Conservation (phyloP, 306 rosid genomes). For the Elaeagnus macrophylla region DNA sequence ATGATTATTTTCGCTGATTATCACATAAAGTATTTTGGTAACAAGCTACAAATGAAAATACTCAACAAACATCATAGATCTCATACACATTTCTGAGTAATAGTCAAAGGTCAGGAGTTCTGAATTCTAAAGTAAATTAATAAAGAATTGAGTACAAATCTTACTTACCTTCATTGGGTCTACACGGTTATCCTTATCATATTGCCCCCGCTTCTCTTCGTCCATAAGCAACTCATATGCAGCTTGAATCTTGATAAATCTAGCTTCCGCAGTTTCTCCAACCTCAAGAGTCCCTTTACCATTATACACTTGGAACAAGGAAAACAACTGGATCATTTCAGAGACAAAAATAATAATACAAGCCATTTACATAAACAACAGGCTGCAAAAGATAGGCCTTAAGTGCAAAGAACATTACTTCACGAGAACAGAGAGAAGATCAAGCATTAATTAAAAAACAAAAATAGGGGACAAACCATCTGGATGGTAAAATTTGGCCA, state of each 20-base stretch:
- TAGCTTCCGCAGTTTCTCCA: slow-evolving; percentile 91
- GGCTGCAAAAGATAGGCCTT: background rate
- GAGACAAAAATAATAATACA: background rate
- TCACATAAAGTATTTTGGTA: too few species aligned
- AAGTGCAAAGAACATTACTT: background rate
- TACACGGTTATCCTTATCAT: slow-evolving; percentile 75
- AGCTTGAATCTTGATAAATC: slow-evolving; percentile 95
- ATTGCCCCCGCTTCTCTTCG: slow-evolving; percentile 49
- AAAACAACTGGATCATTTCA: slow-evolving; percentile 11
- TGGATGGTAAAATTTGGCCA: slow-evolving; percentile 95
- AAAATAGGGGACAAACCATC: slow-evolving; percentile 57
- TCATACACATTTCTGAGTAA: too few species aligned
- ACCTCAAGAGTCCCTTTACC: slow-evolving; percentile 90
- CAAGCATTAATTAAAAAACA: background rate
- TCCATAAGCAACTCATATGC: slow-evolving; percentile 85
- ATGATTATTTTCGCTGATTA: too few species aligned
- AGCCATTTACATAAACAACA: background rate
- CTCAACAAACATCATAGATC: too few species aligned
- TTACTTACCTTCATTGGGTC: slow-evolving; percentile 88
- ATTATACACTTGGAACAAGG: slow-evolving; percentile 45
- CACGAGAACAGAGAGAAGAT: background rate
- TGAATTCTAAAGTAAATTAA: background rate
- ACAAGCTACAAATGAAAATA: too few species aligned
- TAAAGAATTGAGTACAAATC: slow-evolving; percentile 13
- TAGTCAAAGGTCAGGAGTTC: too few species aligned